Conservation (phyloP, 331 rosid genomes). For the Malus hybrid region DNA sequence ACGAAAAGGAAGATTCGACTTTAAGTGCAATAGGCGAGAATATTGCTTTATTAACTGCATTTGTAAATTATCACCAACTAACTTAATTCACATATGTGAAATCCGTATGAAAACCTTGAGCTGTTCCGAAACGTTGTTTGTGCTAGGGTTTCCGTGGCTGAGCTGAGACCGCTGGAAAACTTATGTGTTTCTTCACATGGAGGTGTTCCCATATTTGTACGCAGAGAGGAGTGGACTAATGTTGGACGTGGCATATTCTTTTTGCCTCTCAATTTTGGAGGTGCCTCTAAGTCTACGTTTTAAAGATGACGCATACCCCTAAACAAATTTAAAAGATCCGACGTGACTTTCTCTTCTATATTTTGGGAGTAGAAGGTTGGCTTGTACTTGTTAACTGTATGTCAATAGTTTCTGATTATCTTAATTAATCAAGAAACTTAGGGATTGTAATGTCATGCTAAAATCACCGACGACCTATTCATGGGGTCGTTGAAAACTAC, state of each 20-base stretch:
- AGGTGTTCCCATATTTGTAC: neutral
- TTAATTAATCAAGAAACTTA: neutral
- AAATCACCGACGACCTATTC: neutral
- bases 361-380: neutral
- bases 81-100: no score
- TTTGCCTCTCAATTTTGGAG: conserved; percentile 3
- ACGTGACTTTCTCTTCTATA: neutral
- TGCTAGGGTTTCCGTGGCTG: neutral
- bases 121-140: neutral
- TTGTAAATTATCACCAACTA: no score
- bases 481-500: neutral
- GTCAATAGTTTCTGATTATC: neutral
- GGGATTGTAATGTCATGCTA: neutral
- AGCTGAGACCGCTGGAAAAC: neutral
- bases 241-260: neutral
- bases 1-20: no score
- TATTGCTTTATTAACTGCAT: no score
- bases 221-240: neutral
- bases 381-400: neutral
- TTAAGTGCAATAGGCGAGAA: no score
- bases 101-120: neutral
- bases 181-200: neutral
- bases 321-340: neutral
- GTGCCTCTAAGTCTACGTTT: conserved; percentile 12
- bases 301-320: neutral